phyloP scores from a whole-genome alignment of 2,329 filamentous ascomycete species.

The Trichoderma arundinaceum region DNA sequence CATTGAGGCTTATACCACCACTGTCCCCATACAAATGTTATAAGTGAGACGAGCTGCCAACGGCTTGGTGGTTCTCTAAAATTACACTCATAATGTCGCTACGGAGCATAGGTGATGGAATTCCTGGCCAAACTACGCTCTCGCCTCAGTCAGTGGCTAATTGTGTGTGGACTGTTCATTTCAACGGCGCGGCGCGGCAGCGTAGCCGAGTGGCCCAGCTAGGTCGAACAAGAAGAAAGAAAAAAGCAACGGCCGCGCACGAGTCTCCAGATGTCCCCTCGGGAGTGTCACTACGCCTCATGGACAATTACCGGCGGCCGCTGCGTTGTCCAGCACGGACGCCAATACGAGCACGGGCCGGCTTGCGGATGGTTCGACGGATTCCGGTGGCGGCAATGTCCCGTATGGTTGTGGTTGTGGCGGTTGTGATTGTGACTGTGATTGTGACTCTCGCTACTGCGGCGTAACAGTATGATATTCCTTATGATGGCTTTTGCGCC shows the following conservation, averaged over 20 bases:
- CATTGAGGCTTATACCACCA: conserved; percentile 18
- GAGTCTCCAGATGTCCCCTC: conserved; percentile 20
- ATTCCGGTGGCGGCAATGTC: conserved; percentile 9
- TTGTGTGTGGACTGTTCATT: conserved; percentile 24
- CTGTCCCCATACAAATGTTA: conserved; percentile 3
- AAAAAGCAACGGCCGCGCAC: conserved; percentile 17
- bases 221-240: background rate
- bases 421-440: background rate
- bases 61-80: conserved; percentile 11
- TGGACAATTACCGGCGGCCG: conserved; percentile 22
- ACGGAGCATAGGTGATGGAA: conserved; percentile 6
- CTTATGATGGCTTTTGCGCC: conserved; percentile 4
- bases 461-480: background rate
- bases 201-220: conserved; percentile 29
- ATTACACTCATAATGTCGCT: conserved; percentile 24
- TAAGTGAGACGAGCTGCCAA: conserved; percentile 13
- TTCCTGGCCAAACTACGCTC: background rate
- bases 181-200: conserved; percentile 21
- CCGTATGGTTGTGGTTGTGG: background rate
- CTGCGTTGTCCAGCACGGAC: conserved; percentile 8
- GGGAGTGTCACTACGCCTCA: background rate
- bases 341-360: conserved; percentile 22
- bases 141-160: conserved; percentile 4
- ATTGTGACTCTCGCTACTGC: background rate
- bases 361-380: conserved; percentile 2